A percentile compares a stretch with the other conserved stretches of the same genome.
Conservation (phyloP, 345 rosid genomes). For the Crucihimalaya himalaica region DNA sequence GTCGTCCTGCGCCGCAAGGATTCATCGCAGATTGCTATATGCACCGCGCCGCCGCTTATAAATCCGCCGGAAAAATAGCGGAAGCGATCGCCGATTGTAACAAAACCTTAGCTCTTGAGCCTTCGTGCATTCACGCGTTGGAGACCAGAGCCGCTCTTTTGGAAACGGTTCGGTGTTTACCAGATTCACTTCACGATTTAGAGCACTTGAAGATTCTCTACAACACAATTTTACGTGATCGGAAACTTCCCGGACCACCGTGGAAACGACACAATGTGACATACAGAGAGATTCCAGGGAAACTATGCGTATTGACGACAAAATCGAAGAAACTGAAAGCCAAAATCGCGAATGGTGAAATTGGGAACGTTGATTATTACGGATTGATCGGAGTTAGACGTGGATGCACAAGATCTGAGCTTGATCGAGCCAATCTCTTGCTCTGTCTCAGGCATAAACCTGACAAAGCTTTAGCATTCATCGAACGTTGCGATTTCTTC, state of each 20-base stretch:
- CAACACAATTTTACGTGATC: slow-evolving; percentile 79
- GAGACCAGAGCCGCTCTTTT: slow-evolving; percentile 82
- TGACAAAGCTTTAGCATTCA: slow-evolving; percentile 69
- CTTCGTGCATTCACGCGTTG: slow-evolving; percentile 80
- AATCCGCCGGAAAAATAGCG: slow-evolving; percentile 69
- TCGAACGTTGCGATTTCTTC: slow-evolving; percentile 76
- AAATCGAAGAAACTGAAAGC: slow-evolving; percentile 65
- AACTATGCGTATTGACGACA: slow-evolving; percentile 57
- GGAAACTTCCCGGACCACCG: slow-evolving; percentile 94
- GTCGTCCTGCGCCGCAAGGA: slow-evolving; percentile 84
- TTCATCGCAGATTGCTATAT: slow-evolving; percentile 89
- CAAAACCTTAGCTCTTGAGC: slow-evolving; percentile 78
- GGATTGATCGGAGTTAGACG: slow-evolving; percentile 77
- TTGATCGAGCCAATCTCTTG: slow-evolving; percentile 83
- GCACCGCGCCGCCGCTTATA: slow-evolving; percentile 83
- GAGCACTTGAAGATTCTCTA: slow-evolving; percentile 87
- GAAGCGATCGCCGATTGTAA: slow-evolving; percentile 93
- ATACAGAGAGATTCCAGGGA: slow-evolving; percentile 88
- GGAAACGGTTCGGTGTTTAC: slow-evolving; percentile 77
- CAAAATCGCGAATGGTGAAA: slow-evolving; percentile 77
- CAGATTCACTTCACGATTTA: slow-evolving; percentile 85
- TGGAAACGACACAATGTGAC: slow-evolving; percentile 90
- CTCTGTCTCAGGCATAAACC: slow-evolving; percentile 82
- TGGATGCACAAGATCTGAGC: slow-evolving; percentile 89
- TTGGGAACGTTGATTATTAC: slow-evolving; percentile 76